Conservation (phyloP, 768 basidiomycete species). For the Obba rivulosa region DNA sequence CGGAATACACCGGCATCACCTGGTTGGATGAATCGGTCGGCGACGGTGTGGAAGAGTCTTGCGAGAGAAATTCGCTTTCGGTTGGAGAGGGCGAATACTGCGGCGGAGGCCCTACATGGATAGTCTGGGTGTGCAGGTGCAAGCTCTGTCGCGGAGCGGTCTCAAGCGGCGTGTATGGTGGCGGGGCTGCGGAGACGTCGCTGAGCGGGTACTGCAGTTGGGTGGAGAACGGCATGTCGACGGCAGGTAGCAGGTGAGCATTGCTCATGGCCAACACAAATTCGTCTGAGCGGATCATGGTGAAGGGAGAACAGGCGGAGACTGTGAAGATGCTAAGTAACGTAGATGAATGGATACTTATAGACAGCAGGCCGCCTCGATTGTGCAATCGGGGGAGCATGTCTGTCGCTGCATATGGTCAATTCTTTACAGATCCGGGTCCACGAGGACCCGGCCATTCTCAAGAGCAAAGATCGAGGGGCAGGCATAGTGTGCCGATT, state of each 20-base stretch:
- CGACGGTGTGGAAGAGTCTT: background rate
- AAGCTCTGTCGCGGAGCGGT: background rate
- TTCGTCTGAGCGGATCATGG: background rate
- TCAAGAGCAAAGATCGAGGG: too few species aligned
- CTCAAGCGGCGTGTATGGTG: background rate
- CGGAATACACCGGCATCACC: too few species aligned
- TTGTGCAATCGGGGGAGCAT: too few species aligned
- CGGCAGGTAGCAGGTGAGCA: background rate
- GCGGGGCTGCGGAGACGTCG: background rate
- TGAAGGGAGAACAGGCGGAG: too few species aligned
- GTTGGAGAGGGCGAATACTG: slow-evolving; percentile 3
- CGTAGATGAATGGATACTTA: too few species aligned
- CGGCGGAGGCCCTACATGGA: background rate
- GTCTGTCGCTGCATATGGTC: too few species aligned
- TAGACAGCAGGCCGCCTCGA: too few species aligned
- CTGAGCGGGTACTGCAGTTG: background rate
- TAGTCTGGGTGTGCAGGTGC: background rate
- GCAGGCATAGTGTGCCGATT: too few species aligned
- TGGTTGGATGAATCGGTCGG: background rate
- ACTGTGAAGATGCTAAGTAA: too few species aligned
- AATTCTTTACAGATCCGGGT: too few species aligned
- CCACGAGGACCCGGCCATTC: too few species aligned
- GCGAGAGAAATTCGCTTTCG: background rate
- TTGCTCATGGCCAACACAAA: background rate
- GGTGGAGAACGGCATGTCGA: background rate